Conservation (phyloP, 371 early-diverging fungal species). For the Apophysomyces elegans region DNA sequence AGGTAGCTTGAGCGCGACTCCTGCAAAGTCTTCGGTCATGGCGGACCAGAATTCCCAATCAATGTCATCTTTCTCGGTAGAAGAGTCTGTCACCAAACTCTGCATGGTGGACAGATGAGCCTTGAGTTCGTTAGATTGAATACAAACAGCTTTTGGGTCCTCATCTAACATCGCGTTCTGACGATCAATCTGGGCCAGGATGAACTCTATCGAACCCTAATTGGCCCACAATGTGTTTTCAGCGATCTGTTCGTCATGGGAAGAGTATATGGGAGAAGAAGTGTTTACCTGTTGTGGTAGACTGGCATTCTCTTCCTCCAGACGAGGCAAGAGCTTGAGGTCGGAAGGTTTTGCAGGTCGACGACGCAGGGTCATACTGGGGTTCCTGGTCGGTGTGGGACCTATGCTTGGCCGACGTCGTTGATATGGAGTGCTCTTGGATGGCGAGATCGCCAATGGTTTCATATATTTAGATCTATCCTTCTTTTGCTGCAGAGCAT, state of each 20-base stretch:
- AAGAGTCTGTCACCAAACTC: constrained; percentile 34
- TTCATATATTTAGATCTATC: constrained; percentile 18
- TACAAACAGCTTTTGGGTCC: constrained; percentile 62
- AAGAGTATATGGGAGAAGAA: background rate
- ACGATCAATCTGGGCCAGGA: constrained; percentile 58
- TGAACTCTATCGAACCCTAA: constrained; percentile 53
- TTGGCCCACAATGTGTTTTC: background rate
- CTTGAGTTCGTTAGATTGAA: constrained; percentile 56
- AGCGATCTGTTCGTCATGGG: background rate
- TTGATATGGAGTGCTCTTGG: constrained; percentile 46
- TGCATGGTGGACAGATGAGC: constrained; percentile 58
- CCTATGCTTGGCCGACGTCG: constrained; percentile 37
- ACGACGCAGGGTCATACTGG: constrained; percentile 42
- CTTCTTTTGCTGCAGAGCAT: constrained; percentile 37
- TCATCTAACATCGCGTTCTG: constrained; percentile 60
- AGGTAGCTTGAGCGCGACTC: constrained; percentile 62
- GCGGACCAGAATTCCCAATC: constrained; percentile 96
- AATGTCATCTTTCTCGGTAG: constrained; percentile 40
- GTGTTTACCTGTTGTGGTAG: constrained; percentile 41
- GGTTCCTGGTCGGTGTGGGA: constrained; percentile 46
- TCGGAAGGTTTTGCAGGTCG: constrained; percentile 37
- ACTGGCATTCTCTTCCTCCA: constrained; percentile 50
- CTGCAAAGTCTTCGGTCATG: constrained; percentile 82
- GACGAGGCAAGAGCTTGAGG: constrained; percentile 39
- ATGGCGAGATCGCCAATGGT: constrained; percentile 27